These are phyloP conservation scores for Penicillium sp. DNA, from an alignment of 2,329 filamentous ascomycete species.

Conservation along the genomic window DNA sequence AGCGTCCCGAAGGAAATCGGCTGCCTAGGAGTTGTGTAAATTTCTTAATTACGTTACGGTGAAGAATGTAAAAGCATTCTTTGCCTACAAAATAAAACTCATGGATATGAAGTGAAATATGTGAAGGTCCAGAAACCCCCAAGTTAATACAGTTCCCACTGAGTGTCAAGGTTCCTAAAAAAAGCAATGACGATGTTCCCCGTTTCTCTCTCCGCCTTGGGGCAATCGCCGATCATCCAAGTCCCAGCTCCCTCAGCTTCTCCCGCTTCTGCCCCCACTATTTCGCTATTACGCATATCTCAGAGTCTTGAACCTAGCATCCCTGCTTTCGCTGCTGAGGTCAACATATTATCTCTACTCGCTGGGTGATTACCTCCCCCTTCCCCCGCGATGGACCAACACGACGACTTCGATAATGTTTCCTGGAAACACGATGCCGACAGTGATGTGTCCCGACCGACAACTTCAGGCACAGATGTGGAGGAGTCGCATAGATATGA, in stretches of 20 bases:
- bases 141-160: background rate
- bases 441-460: conserved; percentile 45
- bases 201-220: conserved; percentile 25
- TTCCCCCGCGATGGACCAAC: conserved; percentile 44
- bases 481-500: conserved; percentile 33
- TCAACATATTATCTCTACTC: background rate
- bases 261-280: conserved; percentile 14
- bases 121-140: background rate
- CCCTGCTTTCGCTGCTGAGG: background rate
- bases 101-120: background rate
- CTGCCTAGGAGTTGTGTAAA: conserved; percentile 14
- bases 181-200: conserved; percentile 25
- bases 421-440: conserved; percentile 70
- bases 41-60: background rate
- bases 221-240: conserved; percentile 22
- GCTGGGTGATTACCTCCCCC: conserved; percentile 18
- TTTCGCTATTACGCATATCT: background rate
- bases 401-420: conserved; percentile 77
- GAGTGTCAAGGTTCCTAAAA: background rate
- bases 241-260: conserved; percentile 21
- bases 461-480: conserved; percentile 43
- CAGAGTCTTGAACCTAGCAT: conserved; percentile 7
- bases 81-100: background rate
- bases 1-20: conserved; percentile 11
- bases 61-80: conserved; percentile 1